Base-by-base conservation (phyloP, 768 basidiomycete species). In the Phylloporus rhodoxanthus region DNA sequence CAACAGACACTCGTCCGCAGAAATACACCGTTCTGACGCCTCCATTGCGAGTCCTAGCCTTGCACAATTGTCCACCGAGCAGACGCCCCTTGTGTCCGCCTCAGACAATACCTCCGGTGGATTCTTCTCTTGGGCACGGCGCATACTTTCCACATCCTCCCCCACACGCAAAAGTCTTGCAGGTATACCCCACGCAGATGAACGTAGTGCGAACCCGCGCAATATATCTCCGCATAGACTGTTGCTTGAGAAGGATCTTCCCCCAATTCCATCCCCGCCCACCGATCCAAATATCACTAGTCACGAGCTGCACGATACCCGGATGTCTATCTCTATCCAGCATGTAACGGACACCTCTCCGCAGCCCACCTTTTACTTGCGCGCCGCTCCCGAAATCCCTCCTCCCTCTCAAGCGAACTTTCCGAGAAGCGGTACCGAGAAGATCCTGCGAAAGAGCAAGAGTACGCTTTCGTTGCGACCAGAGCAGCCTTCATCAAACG, bases 121-220 rank as follows among this genome's bases (percentile, higher is more conserved):
- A 65, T 80, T 86, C 67, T 80, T 87, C 65, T 81, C 84, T 52
- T 85, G 83, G 84, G 77, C 72, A 59, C 82, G 77, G 57, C 81
- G 77, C 52, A 69, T 66, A 25, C 60, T 67, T 28, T 62, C 68
- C 41, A 55, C 62, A 19, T 59, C 70, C 20, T 59, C 57, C 26
- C 54, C 68, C 30, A 55, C 67, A 8, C 70, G 58, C 52, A 67
- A 62, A 48, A 67, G 57, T 47, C 50, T 57, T 42, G 59, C 66
- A 42, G 65, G 55, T 19, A 39, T 47, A 20, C 50, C 50, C 25
- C 40, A 48, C 33, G 53, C 50, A 30, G 58, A 60, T 17, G 67
- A 68, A 42, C 59, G 57, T 44, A 63, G 63, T 36, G 40, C 55
- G 45, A 51, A 54, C 50, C 53, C 37, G 54, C 57, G 23, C 51